phyloP scores from a whole-genome alignment of 2,329 filamentous ascomycete genomes.

The Phialophora verrucosa region DNA sequence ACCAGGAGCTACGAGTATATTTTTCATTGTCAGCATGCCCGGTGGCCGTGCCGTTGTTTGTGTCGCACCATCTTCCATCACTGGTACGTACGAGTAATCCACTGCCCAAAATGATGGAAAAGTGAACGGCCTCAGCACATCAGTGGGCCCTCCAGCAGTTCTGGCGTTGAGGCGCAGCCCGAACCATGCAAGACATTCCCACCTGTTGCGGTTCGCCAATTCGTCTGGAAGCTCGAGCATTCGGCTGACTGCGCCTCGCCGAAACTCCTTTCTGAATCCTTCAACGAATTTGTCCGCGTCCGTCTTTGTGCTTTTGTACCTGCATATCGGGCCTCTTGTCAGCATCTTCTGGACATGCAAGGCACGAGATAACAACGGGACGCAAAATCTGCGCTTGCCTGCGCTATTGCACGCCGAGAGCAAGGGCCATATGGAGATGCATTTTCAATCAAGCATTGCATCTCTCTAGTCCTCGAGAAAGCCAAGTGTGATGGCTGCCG shows the following conservation, averaged over 20 bases:
- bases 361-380: neutral
- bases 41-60: neutral
- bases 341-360: conserved; percentile 10
- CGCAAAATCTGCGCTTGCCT: neutral
- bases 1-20: neutral
- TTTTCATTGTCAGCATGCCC: neutral
- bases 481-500: neutral
- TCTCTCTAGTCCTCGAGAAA: neutral
- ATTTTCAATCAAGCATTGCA: neutral
- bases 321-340: conserved; percentile 9
- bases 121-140: conserved; percentile 7
- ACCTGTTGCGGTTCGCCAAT: conserved; percentile 4
- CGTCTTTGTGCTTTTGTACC: conserved; percentile 4
- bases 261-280: conserved; percentile 11
- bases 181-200: conserved; percentile 8
- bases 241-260: conserved; percentile 18
- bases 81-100: neutral
- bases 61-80: neutral
- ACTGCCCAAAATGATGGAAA: conserved; percentile 4
- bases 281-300: neutral
- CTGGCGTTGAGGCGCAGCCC: conserved; percentile 17
- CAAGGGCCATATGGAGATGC: neutral
- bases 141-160: conserved; percentile 8
- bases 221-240: conserved; percentile 6
- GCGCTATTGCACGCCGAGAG: too few relatives aligned